Base-by-base conservation (phyloP, 2,329 filamentous ascomycete species). In the Cercospora brassicicola region DNA sequence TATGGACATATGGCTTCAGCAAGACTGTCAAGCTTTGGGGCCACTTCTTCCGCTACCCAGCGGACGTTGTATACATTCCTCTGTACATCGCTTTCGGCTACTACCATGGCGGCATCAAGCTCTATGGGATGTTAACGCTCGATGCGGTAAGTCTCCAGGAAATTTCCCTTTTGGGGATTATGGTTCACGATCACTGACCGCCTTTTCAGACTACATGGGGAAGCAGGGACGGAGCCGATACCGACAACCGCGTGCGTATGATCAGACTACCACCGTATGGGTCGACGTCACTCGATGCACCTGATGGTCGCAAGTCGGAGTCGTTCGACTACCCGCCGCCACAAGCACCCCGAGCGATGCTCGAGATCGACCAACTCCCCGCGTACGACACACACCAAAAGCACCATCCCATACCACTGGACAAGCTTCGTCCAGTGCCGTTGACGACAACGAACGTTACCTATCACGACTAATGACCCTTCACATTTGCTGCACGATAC, bases 31-130 rank as follows among this genome's bases (percentile, higher is more conserved):
- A 97, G 84, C 85, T 97, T 64, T 82, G 95, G 74, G 93, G 92
- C 9, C 89, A 97, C 75, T 95, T 96, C 81, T 85, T 90, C 75
- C 90, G 91, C 72, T 91, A 96, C 79, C 93, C 94, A 4, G 87
- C 87, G 73, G 94, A 97, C 78, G 82, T 96, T 71, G 77, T 91
- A 51, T 91, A 91, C 76, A 84, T 97, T 61, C 93, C 92, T 0
- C 84, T 94, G n/a, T 96, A 93, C 45, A 88, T 97, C 74, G 70
- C 93, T 13, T 98, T 97, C 81, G 94, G 94, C 61, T 97, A 95
- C 81, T 91, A 96, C 75, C 94, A 98, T 79, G 93, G 94, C 69
- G 80, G 93, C 69, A 94, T 98, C 84, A 97, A 97, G 84, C 84
- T 96, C 71, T 94, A 94, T 77, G 93, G 94, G 48, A 85, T 94